Percentiles rank a stretch among this genome's conserved stretches.
Conservation (phyloP, 306 rosid species). For the Cicer chorassanicum region DNA sequence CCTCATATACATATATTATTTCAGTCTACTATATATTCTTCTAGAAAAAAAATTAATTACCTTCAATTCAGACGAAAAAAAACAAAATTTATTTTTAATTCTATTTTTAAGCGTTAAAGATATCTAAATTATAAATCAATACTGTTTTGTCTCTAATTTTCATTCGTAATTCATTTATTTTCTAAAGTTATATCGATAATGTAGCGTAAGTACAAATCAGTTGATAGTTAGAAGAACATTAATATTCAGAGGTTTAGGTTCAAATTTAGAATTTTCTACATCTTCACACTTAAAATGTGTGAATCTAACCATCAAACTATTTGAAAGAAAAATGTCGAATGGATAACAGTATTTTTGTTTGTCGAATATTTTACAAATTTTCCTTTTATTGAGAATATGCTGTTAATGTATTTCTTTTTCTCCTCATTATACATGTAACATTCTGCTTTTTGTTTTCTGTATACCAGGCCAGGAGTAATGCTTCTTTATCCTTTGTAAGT, state of each 20-base stretch:
- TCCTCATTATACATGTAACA: conserved; percentile 21
- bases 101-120: too few species aligned
- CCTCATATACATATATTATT: neutral
- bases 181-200: neutral
- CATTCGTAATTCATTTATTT: neutral
- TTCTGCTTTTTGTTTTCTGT: neutral
- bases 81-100: too few species aligned
- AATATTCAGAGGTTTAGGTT: too few species aligned
- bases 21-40: neutral
- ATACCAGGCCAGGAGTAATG: conserved; percentile 77
- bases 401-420: neutral
- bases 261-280: too few species aligned
- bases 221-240: too few species aligned
- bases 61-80: too few species aligned
- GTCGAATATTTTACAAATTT: neutral
- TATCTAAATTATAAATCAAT: too few species aligned
- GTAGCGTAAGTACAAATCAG: too few species aligned
- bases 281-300: too few species aligned
- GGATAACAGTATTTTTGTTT: neutral
- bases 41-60: too few species aligned
- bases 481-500: conserved; percentile 92
- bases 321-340: too few species aligned
- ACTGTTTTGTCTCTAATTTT: neutral
- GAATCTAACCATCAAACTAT: too few species aligned
- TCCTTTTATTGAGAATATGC: neutral